Conservation (phyloP, 495 filamentous ascomycete genomes). For the Bathelium albidoporum region DNA sequence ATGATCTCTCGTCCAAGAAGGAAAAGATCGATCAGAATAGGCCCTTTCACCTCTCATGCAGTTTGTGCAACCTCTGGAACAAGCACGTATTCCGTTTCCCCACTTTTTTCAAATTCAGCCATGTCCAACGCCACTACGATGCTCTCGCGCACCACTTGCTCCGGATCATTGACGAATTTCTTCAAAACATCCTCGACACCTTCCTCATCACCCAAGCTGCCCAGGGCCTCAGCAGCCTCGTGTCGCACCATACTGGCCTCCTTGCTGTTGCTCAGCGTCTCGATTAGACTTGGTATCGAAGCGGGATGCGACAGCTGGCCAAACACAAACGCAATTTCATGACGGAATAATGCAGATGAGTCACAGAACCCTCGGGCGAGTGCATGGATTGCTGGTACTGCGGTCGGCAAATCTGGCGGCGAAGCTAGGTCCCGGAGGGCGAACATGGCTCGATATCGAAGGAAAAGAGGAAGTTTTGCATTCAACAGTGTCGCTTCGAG, state of each 20-base stretch:
- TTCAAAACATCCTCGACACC: constrained; percentile 80
- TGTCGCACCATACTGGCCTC: constrained; percentile 96
- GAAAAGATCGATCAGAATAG: not conserved
- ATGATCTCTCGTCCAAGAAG: not conserved
- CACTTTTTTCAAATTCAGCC: constrained; percentile 91
- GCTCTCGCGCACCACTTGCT: constrained; percentile 89
- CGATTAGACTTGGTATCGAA: constrained; percentile 81
- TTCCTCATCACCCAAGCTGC: constrained; percentile 85
- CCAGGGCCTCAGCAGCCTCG: constrained; percentile 95
- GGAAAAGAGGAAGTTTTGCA: constrained; percentile 68
- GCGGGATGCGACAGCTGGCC: constrained; percentile 92
- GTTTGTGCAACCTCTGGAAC: constrained; percentile 47
- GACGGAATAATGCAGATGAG: constrained; percentile 85
- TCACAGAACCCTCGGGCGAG: constrained; percentile 82
- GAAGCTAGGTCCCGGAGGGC: constrained; percentile 86
- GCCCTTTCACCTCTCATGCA: constrained; percentile 17
- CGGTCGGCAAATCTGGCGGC: constrained; percentile 79
- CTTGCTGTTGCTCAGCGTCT: constrained; percentile 61
- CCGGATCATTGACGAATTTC: constrained; percentile 76
- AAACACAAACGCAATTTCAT: constrained; percentile 97
- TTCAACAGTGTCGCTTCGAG: constrained; percentile 70
- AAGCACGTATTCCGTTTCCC: constrained; percentile 80
- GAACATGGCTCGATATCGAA: constrained; percentile 97
- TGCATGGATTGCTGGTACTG: constrained; percentile 69
- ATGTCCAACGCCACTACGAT: constrained; percentile 94